A percentile compares a stretch with the other conserved stretches of the same genome.
phyloP scores from a whole-genome alignment of 768 basidiomycete genomes.

The Cubamyces sp. region DNA sequence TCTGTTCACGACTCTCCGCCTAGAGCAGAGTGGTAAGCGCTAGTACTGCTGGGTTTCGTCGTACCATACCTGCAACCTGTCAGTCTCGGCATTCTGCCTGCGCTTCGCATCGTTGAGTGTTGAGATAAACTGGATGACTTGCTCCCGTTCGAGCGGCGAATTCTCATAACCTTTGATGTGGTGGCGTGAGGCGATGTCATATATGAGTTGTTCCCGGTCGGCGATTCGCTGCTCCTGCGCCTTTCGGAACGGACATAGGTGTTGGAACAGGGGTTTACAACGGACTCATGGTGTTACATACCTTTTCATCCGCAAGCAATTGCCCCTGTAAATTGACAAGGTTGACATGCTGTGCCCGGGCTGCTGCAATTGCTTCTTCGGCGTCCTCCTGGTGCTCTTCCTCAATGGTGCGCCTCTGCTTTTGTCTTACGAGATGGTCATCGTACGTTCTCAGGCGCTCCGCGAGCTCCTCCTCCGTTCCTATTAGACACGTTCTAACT shows the following conservation, averaged over 20 bases:
- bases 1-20: constrained; percentile 58
- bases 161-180: constrained; percentile 76
- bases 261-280: background rate
- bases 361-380: constrained; percentile 58
- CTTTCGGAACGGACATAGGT: constrained; percentile 41
- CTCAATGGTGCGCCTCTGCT: constrained; percentile 50
- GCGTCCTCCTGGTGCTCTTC: constrained; percentile 60
- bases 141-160: constrained; percentile 68
- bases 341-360: constrained; percentile 56
- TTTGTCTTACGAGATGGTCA: constrained; percentile 55
- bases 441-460: constrained; percentile 61
- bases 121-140: constrained; percentile 74
- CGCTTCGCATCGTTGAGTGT: constrained; percentile 65
- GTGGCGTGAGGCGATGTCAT: constrained; percentile 66
- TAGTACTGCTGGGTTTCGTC: background rate
- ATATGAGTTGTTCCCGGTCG: constrained; percentile 76
- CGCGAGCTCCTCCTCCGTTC: constrained; percentile 73
- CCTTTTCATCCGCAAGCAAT: constrained; percentile 75
- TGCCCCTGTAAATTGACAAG: constrained; percentile 67
- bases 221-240: constrained; percentile 70
- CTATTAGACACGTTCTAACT: constrained; percentile 39
- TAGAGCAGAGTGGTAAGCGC: constrained; percentile 29
- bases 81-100: constrained; percentile 63
- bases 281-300: constrained; percentile 28
- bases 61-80: constrained; percentile 65